phyloP scores from a whole-genome alignment of 1,284 basidiomycete species.

The Quambalaria eucalypti region DNA sequence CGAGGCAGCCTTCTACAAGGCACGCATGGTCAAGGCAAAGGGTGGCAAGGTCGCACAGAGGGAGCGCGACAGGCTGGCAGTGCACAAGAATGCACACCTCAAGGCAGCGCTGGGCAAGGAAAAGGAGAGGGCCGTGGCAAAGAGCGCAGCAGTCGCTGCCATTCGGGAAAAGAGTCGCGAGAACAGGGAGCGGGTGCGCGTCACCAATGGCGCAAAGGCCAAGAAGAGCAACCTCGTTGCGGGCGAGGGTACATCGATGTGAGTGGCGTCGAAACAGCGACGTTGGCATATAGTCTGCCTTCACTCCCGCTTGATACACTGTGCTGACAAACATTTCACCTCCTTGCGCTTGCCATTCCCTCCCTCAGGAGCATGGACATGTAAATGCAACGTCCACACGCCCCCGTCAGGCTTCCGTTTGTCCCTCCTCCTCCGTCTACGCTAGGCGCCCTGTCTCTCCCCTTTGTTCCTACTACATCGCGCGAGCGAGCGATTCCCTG shows the following conservation, averaged over 20 bases:
- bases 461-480: no score
- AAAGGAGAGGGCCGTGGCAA: neutral
- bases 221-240: conserved; percentile 8
- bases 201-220: neutral
- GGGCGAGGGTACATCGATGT: conserved; percentile 6
- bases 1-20: conserved; percentile 78
- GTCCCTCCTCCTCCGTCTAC: no score
- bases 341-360: neutral
- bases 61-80: conserved; percentile 34
- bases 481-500: no score
- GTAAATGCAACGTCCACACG: neutral
- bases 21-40: conserved; percentile 37
- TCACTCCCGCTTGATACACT: no score
- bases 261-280: neutral
- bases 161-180: conserved; percentile 5
- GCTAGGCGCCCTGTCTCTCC: no score
- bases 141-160: neutral
- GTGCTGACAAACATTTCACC: neutral
- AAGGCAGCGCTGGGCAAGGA: conserved; percentile 6
- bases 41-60: conserved; percentile 26
- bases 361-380: conserved; percentile 2
- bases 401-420: no score
- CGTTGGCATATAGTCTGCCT: neutral
- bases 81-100: conserved; percentile 38
- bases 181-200: conserved; percentile 1